phyloP scores from a whole-genome alignment of 345 rosid species.

The Adansonia digitata region DNA sequence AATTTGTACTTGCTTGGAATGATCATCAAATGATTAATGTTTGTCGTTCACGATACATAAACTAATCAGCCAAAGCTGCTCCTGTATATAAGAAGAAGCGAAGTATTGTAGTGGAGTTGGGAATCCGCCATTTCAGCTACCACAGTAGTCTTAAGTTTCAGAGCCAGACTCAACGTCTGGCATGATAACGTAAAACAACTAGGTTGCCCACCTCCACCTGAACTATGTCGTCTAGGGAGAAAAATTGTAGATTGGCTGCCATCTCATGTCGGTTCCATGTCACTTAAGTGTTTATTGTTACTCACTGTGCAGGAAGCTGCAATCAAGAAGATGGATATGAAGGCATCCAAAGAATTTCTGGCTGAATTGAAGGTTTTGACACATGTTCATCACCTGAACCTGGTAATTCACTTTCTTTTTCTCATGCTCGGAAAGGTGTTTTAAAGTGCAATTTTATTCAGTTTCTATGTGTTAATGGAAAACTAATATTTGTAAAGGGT shows the following conservation, averaged over 20 bases:
- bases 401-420: constrained; percentile 19
- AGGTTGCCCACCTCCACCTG: background rate
- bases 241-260: background rate
- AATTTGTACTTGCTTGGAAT: too few relatives aligned
- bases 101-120: too few relatives aligned
- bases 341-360: constrained; percentile 83
- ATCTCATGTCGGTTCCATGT: constrained; percentile 3
- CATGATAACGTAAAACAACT: background rate
- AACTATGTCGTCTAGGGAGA: background rate
- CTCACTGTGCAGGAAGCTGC: constrained; percentile 72
- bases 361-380: constrained; percentile 95
- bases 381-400: constrained; percentile 87
- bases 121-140: too few relatives aligned
- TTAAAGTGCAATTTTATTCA: background rate
- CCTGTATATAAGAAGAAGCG: too few relatives aligned
- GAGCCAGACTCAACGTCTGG: background rate
- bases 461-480: background rate
- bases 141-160: too few relatives aligned
- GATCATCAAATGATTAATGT: too few relatives aligned
- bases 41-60: too few relatives aligned
- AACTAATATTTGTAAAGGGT: background rate
- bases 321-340: constrained; percentile 98
- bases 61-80: too few relatives aligned
- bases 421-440: background rate
- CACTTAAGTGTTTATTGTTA: background rate